Percentiles rank a stretch among this genome's conserved stretches.
Conservation (phyloP, 108 stramenopile genomes). For the Pseudonitzschia delicatissima region DNA sequence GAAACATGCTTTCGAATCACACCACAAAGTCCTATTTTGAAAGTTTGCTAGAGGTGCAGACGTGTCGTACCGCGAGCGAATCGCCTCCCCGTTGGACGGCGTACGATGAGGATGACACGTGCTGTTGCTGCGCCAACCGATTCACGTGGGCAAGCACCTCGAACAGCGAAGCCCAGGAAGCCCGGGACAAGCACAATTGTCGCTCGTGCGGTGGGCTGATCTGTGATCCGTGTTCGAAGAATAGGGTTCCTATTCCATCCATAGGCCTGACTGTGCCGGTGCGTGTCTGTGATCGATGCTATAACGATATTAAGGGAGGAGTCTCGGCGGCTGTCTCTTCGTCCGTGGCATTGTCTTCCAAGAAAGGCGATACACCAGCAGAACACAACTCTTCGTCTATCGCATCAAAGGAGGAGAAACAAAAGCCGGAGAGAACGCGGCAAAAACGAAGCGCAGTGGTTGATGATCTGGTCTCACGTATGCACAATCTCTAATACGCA, state of each 20-base stretch:
- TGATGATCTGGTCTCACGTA: constrained; percentile 65
- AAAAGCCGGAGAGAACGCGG: constrained; percentile 36
- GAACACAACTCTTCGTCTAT: neutral
- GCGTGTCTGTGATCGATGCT: constrained; percentile 96
- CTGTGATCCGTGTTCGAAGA: constrained; percentile 91
- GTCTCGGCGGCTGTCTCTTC: constrained; percentile 26
- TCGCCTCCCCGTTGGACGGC: constrained; percentile 89
- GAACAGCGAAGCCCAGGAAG: constrained; percentile 83
- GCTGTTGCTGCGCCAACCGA: constrained; percentile 83
- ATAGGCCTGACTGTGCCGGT: constrained; percentile 79
- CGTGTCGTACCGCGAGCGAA: constrained; percentile 64
- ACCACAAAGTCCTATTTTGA: constrained; percentile 80
- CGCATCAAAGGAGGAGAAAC: constrained; percentile 1
- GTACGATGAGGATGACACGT: constrained; percentile 81
- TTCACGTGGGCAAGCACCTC: constrained; percentile 97
- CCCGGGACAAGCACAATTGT: constrained; percentile 95
- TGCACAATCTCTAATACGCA: constrained; percentile 9
- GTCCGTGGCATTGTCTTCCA: constrained; percentile 16
- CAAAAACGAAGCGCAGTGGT: constrained; percentile 62
- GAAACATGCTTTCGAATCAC: constrained; percentile 92
- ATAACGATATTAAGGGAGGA: constrained; percentile 71
- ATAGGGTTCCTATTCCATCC: constrained; percentile 81
- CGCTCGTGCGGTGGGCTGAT: constrained; percentile 91
- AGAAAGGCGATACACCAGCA: constrained; percentile 5
- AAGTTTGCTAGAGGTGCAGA: constrained; percentile 80